Percentiles rank a stretch among this genome's conserved stretches.
These are phyloP conservation scores for Pseudocercospora cruenta DNA, from an alignment of 2,329 filamentous ascomycete species.

Conservation along the genomic window DNA sequence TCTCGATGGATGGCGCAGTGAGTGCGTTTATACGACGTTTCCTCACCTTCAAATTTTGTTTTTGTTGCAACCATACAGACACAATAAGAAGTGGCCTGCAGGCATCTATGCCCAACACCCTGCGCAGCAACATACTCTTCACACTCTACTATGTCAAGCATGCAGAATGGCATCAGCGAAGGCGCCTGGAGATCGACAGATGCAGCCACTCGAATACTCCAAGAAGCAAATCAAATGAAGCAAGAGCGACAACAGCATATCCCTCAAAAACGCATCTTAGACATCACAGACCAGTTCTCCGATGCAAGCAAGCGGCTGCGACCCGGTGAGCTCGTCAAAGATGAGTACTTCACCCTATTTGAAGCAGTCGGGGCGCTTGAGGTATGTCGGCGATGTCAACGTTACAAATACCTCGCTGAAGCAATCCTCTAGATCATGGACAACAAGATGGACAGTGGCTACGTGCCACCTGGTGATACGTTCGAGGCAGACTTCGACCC, in stretches of 20 bases:
- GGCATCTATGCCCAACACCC: neutral
- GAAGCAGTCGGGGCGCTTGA: slow-evolving; percentile 89
- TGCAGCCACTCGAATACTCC: slow-evolving; percentile 23
- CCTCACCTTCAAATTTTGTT: neutral
- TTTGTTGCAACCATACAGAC: neutral
- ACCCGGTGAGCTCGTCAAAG: slow-evolving; percentile 85
- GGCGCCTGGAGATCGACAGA: neutral
- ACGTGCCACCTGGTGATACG: slow-evolving; percentile 74
- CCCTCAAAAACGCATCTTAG: slow-evolving; percentile 24
- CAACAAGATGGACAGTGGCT: slow-evolving; percentile 97
- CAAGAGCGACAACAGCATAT: slow-evolving; percentile 10
- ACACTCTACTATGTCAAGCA: neutral
- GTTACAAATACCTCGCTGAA: slow-evolving; percentile 6
- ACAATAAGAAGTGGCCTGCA: neutral
- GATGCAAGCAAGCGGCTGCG: slow-evolving; percentile 55
- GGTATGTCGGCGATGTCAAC: slow-evolving; percentile 40
- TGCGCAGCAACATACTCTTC: neutral
- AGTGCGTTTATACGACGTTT: neutral
- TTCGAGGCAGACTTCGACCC: slow-evolving; percentile 67
- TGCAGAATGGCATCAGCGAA: neutral
- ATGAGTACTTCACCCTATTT: slow-evolving; percentile 91
- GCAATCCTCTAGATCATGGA: slow-evolving; percentile 80
- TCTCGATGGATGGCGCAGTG: neutral
- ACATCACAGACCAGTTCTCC: slow-evolving; percentile 43
- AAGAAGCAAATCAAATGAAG: slow-evolving; percentile 32